phyloP scores from a whole-genome alignment of 352 stramenopile genomes.

The Globisporangium canariense region DNA sequence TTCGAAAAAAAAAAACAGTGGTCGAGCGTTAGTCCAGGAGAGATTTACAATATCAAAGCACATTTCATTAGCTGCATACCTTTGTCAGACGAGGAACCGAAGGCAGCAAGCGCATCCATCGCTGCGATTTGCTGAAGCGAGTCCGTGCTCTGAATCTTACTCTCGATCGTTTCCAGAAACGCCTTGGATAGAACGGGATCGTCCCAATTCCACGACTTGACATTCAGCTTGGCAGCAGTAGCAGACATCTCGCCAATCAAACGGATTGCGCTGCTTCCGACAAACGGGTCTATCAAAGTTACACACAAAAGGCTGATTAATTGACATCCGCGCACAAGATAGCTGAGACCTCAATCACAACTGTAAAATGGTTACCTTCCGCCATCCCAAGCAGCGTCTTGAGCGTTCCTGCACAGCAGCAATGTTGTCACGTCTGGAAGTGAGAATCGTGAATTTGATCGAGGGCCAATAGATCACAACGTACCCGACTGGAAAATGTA shows the following conservation, averaged over 20 bases:
- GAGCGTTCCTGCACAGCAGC: slow-evolving; percentile 43
- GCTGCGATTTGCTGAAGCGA: slow-evolving; percentile 75
- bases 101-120: slow-evolving; percentile 80
- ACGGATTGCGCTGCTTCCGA: slow-evolving; percentile 69
- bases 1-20: slow-evolving; percentile 3
- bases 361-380: slow-evolving; percentile 38
- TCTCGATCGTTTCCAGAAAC: slow-evolving; percentile 72
- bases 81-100: slow-evolving; percentile 77
- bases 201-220: slow-evolving; percentile 76
- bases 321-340: background rate
- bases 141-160: slow-evolving; percentile 61
- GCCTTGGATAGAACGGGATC: slow-evolving; percentile 71
- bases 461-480: background rate
- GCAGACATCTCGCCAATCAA: slow-evolving; percentile 78
- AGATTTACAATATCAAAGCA: background rate
- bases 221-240: slow-evolving; percentile 53
- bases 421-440: background rate
- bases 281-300: slow-evolving; percentile 54
- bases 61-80: slow-evolving; percentile 27
- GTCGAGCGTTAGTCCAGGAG: background rate
- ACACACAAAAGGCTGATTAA: background rate
- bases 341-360: background rate
- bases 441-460: background rate
- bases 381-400: slow-evolving; percentile 61
- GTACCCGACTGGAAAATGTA: slow-evolving; percentile 81